phyloP scores from a whole-genome alignment of 331 rosid genomes.

The Rhamnella rubrinervis region DNA sequence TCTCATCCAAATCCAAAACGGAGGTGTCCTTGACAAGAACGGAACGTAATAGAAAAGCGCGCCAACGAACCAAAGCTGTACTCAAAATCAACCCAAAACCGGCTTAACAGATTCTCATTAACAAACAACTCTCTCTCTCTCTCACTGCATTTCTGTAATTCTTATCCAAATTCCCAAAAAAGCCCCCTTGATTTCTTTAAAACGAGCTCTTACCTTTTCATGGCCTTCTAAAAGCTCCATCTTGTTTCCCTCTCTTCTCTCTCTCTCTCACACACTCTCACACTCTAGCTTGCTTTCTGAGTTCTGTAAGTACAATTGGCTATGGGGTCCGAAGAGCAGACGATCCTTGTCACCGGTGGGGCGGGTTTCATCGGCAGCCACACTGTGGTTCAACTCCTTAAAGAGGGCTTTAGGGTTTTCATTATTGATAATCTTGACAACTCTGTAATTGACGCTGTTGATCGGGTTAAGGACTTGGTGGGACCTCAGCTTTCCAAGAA shows the following conservation, averaged over 20 bases:
- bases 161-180: conserved; percentile 4
- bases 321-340: conserved; percentile 57
- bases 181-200: too few species aligned
- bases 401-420: conserved; percentile 51
- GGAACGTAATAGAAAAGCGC: conserved; percentile 15
- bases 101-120: neutral
- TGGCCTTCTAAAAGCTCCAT: neutral
- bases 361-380: conserved; percentile 90
- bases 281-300: neutral
- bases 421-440: conserved; percentile 75
- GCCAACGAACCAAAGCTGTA: conserved; percentile 12
- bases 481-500: conserved; percentile 65
- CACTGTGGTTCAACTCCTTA: conserved; percentile 83
- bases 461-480: conserved; percentile 59
- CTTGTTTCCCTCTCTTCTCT: neutral
- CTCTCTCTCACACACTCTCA: neutral
- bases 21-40: too few species aligned
- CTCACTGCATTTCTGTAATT: neutral
- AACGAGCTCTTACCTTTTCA: neutral
- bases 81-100: neutral
- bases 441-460: conserved; percentile 63
- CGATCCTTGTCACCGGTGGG: conserved; percentile 76
- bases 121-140: neutral
- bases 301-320: neutral
- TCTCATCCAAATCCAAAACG: too few species aligned